Base-by-base conservation (phyloP, 2,329 filamentous ascomycete species). In the Fusarium pininemorale region DNA sequence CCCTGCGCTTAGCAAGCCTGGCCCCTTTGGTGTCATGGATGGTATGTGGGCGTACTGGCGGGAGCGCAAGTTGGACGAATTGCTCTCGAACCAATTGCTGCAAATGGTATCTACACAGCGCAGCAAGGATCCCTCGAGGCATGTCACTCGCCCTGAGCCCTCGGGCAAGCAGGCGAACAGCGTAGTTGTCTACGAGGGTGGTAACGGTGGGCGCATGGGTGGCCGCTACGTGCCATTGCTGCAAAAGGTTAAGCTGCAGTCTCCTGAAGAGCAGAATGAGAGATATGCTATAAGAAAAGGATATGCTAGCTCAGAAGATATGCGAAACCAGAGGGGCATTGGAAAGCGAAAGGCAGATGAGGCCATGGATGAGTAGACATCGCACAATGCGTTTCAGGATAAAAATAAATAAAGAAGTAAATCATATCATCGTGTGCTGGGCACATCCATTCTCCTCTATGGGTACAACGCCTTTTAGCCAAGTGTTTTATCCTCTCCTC, bases 41-140 rank as follows among this genome's bases (percentile, higher is more conserved):
- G 89, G 91, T 66, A 81, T 97, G 54, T 99, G 96, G 96, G 86
- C 88, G 69, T 84, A 91, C 28, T 99, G 96, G 96, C 90, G 94
- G 68, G 90, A 91, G 79, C 87, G 89, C 61, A 98, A 98, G 86
- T 93, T 98, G 75, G 95, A 98, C 78, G 96, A 98, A 86, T 85
- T 97, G 59, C 86, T 99, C 63, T 91, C 94, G 0, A 91, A 89
- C 67, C 89, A 90, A 75, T 84, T 99, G 57, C 85, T 98, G 68
- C 90, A 93, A 77, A 83, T 92, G 50, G 83, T 90, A 13, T 83
- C 86, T 32, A 77, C 72, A 4, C 85, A 87, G 74, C 83, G 83
- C 35, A 66, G 69, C 35, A 57, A 69, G 22, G 69, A 76, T n/a
- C 69, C 75, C 3, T 66, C 59, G 12, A 66, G 75, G 6, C 59